Percentiles rank a stretch among this genome's conserved stretches.
These are phyloP conservation scores for Mycena galericulata DNA, from an alignment of 768 basidiomycete genomes.

Conservation along the genomic window DNA sequence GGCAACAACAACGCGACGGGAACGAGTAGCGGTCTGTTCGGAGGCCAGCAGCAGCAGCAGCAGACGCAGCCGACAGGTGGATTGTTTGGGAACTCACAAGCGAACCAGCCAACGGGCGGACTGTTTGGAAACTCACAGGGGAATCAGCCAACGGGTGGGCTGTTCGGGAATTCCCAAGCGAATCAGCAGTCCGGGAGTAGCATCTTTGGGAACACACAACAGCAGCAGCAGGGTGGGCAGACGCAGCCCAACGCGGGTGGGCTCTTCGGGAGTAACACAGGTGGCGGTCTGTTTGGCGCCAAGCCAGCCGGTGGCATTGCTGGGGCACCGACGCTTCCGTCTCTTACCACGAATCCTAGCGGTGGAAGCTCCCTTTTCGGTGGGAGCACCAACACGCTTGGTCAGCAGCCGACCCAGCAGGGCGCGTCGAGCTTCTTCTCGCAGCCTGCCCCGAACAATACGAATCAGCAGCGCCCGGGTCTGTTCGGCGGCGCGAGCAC, in stretches of 20 bases:
- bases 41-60: constrained; percentile 36
- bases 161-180: constrained; percentile 47
- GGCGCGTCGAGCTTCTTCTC: constrained; percentile 46
- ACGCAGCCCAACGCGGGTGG: constrained; percentile 34
- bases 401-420: constrained; percentile 45
- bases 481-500: constrained; percentile 45
- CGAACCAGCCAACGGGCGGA: constrained; percentile 42
- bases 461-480: constrained; percentile 40
- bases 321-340: constrained; percentile 40
- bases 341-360: constrained; percentile 35
- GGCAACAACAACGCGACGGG: constrained; percentile 26
- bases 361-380: constrained; percentile 44
- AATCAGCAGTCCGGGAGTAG: constrained; percentile 37
- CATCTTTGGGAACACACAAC: constrained; percentile 40
- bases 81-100: constrained; percentile 46
- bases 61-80: constrained; percentile 33
- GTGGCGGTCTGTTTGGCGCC: constrained; percentile 47
- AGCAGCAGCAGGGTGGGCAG: constrained; percentile 31
- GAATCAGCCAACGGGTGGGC: constrained; percentile 36
- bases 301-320: constrained; percentile 20
- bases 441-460: constrained; percentile 45
- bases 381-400: constrained; percentile 27
- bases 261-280: constrained; percentile 47
- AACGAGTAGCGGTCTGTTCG: constrained; percentile 42
- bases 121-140: constrained; percentile 41